Percentiles rank a stretch among this genome's conserved stretches.
Evolutionary conservation across 1,139 yeast genomes (phyloP).

Genomic region (Diutina scorzettiae): DNA sequence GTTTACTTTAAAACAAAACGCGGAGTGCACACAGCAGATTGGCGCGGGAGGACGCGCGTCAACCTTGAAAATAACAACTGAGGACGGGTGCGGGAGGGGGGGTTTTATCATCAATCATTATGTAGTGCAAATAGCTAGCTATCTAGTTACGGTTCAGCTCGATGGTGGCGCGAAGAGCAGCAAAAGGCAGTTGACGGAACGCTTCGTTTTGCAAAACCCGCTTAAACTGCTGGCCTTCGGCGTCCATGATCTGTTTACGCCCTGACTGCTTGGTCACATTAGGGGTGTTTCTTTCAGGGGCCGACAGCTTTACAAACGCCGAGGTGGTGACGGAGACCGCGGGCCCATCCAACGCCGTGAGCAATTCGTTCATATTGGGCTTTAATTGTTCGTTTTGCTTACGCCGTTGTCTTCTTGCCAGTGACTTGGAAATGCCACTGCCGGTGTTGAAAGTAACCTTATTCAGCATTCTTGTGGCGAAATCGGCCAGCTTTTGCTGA

Average conservation of each 20-base stretch:
- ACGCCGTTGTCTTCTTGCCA: conserved; percentile 54
- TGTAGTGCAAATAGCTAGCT: not conserved
- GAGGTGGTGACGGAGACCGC: conserved; percentile 15
- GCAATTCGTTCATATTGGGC: conserved; percentile 55
- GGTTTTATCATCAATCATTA: not conserved
- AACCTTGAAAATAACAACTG: too few relatives aligned
- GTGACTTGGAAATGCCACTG: conserved; percentile 47
- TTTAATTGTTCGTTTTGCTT: conserved; percentile 49
- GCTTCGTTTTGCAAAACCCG: conserved; percentile 38
- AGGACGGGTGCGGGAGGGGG: not conserved
- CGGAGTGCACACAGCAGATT: too few relatives aligned
- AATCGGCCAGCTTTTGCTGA: conserved; percentile 19
- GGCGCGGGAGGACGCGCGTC: too few relatives aligned
- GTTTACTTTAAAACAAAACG: too few relatives aligned
- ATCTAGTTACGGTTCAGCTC: not conserved
- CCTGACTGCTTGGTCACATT: conserved; percentile 49
- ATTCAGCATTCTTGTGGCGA: conserved; percentile 17
- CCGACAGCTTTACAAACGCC: conserved; percentile 8
- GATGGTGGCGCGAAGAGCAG: conserved; percentile 39
- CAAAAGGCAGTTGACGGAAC: conserved; percentile 47
- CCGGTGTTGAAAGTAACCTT: conserved; percentile 23
- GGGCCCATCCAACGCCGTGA: conserved; percentile 32
- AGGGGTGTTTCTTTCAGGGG: conserved; percentile 21
- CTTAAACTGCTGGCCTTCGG: conserved; percentile 45
- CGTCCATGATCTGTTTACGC: conserved; percentile 36